Evolutionary conservation across 2,329 filamentous ascomycete genomes (phyloP), one percentile per base, ranked within the genome.

Genomic region (Metarhizium sp.): DNA sequence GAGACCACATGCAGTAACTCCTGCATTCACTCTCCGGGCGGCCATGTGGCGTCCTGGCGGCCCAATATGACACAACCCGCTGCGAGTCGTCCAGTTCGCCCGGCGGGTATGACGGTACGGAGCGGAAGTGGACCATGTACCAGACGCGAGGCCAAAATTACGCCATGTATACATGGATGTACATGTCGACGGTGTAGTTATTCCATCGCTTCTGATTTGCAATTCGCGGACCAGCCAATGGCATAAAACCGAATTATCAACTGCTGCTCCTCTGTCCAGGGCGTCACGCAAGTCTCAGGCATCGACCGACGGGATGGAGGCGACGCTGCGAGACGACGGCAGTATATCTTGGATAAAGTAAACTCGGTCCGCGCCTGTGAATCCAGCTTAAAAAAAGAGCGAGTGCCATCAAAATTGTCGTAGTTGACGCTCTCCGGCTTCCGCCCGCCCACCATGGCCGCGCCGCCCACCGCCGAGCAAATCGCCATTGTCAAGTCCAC

Each of bases 401-500:
- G 25, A 25, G 25, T 25, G 25, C 25, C 25, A 4, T 25, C 20
- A 3, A 3, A 25, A 25, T 25, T 25, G 25, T 25, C 25, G 25
- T 25, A 25, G 25, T 25, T 4, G 25, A 4, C 25, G 25, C 25
- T 25, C 25, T 25, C 25, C 25, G 25, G 25, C 25, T 25, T 25
- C 10, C 4, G 32, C 7, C n/a, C 16, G 43, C 29, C 14, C 56
- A 57, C 7, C 53, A 76, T 76, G 73, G 65, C 79, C 57, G 10
- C 25, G 3, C 8, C 45, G 7, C 73, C 89, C 56, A 84, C 84
- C 11, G 71, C 77, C 36, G 74, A 78, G 34, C 88, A 92, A 72
- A 77, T 86, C 60, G 72, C 78, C 58, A 84, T 87, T 62, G 84
- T 92, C 74, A 91, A 90, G 70, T 77, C 87, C 43, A 92, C 88